phyloP scores from a whole-genome alignment of 73 alveolate species.

The Uronychia setigera region DNA sequence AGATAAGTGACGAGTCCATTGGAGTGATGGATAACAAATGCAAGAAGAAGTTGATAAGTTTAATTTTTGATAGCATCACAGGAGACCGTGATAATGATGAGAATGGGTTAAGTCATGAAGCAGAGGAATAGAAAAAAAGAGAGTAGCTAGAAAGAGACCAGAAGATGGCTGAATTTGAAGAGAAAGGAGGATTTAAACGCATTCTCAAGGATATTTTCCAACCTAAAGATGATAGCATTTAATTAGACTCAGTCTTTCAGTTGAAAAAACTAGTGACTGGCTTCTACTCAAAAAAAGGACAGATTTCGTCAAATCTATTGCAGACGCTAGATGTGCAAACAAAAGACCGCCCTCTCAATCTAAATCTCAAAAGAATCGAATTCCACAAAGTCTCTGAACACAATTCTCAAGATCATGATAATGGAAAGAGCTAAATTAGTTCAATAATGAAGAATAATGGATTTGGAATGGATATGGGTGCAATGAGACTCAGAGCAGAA shows the following conservation, averaged over 20 bases:
- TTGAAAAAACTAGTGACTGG: background rate
- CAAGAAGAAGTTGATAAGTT: background rate
- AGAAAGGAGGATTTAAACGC: background rate
- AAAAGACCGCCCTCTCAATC: constrained; percentile 41
- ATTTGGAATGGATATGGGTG: background rate
- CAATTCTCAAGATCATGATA: background rate
- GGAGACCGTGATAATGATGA: background rate
- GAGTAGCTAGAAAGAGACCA: background rate
- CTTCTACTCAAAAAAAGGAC: background rate
- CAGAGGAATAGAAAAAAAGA: background rate
- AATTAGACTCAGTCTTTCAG: background rate
- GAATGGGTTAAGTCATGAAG: background rate
- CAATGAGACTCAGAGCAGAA: background rate
- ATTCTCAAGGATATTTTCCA: background rate
- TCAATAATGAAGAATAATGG: background rate
- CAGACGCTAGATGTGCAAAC: constrained; percentile 12
- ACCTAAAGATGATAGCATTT: background rate
- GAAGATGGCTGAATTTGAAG: background rate
- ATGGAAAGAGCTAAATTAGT: background rate
- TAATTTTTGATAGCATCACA: background rate
- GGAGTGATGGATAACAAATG: background rate
- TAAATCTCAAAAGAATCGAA: constrained; percentile 23
- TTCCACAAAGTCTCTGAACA: background rate
- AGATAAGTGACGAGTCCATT: background rate
- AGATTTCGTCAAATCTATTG: background rate